Base-by-base conservation (phyloP, 257 asterid genomes). In the Apocynum venetum region DNA sequence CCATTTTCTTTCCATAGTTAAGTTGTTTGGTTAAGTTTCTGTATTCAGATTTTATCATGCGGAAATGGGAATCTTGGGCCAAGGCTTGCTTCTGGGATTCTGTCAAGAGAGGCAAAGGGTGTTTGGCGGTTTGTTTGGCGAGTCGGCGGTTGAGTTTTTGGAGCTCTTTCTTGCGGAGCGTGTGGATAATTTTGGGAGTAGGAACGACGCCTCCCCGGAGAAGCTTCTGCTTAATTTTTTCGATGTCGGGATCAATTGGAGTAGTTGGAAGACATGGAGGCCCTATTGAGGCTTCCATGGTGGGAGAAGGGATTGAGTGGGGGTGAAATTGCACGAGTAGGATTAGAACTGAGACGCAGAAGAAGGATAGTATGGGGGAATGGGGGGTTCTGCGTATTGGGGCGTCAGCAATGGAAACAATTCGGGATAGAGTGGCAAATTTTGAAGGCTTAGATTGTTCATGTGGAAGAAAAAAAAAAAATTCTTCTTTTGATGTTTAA, bases 131-230 rank as follows among this genome's bases (percentile, higher is more conserved):
- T 20, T 79, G 85, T 87, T 92, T 92, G 87, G 96, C 83, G 43
- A 79, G 78, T 20, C 93, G 93, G 85, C 99, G 96, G 83, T 93
- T 88, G 89, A 72, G 72, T 83, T 91, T 95, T 56, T 91, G 99
- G 71, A 87, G 85, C 76, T 93, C 87, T 80, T 95, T 95, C 74
- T 90, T 93, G 88, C 94, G 97, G 85, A 95, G 88, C 3, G 83
- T 89, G 91, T 95, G 98, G 76, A 93, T 83, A 76, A 91, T 90
- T 87, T 85, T 93, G 78, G 99, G 97, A 48, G 94, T 95, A 57
- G 97, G 97, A 20, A 70, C 79, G 25, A 95, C 87, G 72, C 91
- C 92, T 53, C 82, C 85, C 55, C 81, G 80, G 56, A 85, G 83
- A 57, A 93, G 96, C 19, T 81, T 86, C 43, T 78, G 94, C 81